phyloP scores from a whole-genome alignment of 2,329 filamentous ascomycete species.

The Grosmannia serpens region DNA sequence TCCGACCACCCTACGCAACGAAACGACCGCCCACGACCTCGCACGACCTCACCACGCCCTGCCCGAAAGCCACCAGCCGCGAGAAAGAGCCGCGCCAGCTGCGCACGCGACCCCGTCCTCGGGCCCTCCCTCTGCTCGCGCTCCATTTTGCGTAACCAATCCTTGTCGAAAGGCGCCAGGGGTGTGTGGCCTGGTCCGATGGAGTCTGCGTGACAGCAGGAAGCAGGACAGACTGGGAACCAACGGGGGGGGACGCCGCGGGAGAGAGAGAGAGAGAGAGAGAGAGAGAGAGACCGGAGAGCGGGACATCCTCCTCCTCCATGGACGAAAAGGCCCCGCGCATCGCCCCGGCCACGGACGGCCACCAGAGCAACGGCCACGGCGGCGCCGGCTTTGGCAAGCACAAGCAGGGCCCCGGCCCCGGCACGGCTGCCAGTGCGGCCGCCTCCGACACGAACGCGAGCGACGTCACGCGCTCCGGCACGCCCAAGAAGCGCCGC shows the following conservation, averaged over 20 bases:
- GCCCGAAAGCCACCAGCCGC: no score
- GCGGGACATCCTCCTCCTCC: not conserved
- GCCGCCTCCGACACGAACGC: slow-evolving; percentile 19
- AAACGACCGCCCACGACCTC: no score
- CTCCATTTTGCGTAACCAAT: not conserved
- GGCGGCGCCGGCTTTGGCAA: not conserved
- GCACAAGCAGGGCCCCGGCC: not conserved
- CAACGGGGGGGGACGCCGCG: no score
- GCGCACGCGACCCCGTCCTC: no score
- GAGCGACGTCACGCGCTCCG: slow-evolving; percentile 16
- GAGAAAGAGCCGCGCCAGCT: no score
- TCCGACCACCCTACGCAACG: no score
- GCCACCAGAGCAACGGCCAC: not conserved
- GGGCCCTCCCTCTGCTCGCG: not conserved
- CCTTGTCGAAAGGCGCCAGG: not conserved
- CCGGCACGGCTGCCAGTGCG: slow-evolving; percentile 3
- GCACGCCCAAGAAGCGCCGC: slow-evolving; percentile 71
- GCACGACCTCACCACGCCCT: no score
- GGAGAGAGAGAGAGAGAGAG: not conserved
- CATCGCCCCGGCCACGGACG: not conserved
- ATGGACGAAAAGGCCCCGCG: not conserved
- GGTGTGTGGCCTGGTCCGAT: not conserved
- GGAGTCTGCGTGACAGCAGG: not conserved
- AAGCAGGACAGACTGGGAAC: not conserved
- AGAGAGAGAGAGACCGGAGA: not conserved